A percentile compares a stretch with the other conserved stretches of the same genome.
phyloP scores from a whole-genome alignment of 805 yeast genomes.

The Blastobotrys chiropterorum region DNA sequence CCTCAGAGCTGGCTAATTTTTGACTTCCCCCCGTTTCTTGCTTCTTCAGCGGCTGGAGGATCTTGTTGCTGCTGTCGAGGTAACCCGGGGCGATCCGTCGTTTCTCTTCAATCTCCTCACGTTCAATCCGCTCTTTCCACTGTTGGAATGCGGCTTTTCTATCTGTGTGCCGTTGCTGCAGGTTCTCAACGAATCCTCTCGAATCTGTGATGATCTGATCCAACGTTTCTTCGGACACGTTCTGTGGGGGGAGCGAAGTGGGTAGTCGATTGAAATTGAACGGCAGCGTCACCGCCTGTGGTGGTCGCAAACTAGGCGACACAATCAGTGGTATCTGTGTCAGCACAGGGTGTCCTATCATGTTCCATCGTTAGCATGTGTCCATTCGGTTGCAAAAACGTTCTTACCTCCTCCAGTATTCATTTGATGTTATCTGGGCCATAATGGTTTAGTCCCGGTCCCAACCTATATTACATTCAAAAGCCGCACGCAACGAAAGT shows the following conservation, averaged over 20 bases:
- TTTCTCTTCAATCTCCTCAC: constrained; percentile 21
- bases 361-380: too few relatives aligned
- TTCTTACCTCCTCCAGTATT: too few relatives aligned
- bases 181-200: constrained; percentile 24
- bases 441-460: too few relatives aligned
- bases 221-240: constrained; percentile 27
- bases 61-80: constrained; percentile 26
- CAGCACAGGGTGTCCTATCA: constrained; percentile 41
- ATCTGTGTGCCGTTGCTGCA: constrained; percentile 23
- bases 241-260: constrained; percentile 29
- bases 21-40: too few relatives aligned
- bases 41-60: constrained; percentile 25
- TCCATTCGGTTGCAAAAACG: too few relatives aligned
- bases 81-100: constrained; percentile 41
- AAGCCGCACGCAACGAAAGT: too few relatives aligned
- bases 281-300: constrained; percentile 50
- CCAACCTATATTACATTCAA: too few relatives aligned
- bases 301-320: constrained; percentile 47
- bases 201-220: constrained; percentile 32
- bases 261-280: constrained; percentile 40
- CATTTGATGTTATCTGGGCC: too few relatives aligned
- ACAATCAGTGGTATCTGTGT: constrained; percentile 50
- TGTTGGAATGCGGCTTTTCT: constrained; percentile 24
- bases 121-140: constrained; percentile 30
- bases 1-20: background rate